Evolutionary conservation across 176 grass and related monocot genomes (phyloP), one percentile per base, ranked within the genome.

Genomic region (Avena eriantha): DNA sequence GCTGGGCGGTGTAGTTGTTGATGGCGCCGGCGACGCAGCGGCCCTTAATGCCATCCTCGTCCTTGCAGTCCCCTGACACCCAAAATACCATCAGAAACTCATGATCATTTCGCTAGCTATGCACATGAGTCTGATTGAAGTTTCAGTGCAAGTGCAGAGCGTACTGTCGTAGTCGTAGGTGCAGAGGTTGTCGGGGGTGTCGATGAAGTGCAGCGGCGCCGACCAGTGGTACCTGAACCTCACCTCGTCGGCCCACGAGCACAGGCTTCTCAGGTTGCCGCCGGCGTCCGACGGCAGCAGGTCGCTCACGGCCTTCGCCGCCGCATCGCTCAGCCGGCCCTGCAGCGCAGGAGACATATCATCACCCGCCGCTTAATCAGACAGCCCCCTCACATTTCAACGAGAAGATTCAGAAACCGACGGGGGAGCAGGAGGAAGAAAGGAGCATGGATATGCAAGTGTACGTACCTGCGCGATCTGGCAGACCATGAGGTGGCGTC

Each of bases 11-110:
- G 77, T 92, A 95, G 84, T 95, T 92, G 78, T 69, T 90, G 80
- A 95, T 95, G 88, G 88, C 88, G 58, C 90, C 93, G 10, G 93
- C 91, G 67, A 95, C 93, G 64, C 93, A 92, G 11, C 86, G 51
- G n/a, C 80, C 93, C 78, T 47, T 51, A 61, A 84, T 48, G 49
- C 90, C 90, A 0, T 84, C 83, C 73, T 89, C 90, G 35, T 95
- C 90, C 83, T 90, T 92, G 59, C 93, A 95, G 77, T 95, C 93
- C 47, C 89, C 89, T 91, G 81, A 50, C 19, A 10, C 16, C 65
- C 14, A 10, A 9, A 17, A 5, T 22, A 22, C 60, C 23, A 29
- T 65, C 24, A 76, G 23, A 53, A 49, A 76, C 11, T 34, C 73
- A 53, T 26, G 23, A 2, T 2, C 46, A 1, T 75, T 50, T 75